Evolutionary conservation across 116 monocot species (phyloP), one percentile per base, ranked within the genome.

Genomic region (Iris pallida): DNA sequence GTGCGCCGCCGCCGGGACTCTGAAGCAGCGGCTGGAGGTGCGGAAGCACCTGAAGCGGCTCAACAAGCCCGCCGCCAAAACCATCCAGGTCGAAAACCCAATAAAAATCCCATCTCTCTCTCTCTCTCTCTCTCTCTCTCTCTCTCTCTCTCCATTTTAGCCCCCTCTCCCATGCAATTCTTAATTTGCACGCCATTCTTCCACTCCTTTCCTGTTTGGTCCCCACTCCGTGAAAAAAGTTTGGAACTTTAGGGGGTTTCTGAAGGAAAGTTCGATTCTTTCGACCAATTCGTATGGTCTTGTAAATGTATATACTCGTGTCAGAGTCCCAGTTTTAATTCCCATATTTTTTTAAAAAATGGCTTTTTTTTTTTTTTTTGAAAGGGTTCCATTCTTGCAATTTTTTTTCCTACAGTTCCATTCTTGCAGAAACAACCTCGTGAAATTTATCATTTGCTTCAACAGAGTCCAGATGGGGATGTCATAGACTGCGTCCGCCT

Each of bases 21-120:
- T 18, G 20, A 67, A 59, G 45, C 67, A 55, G 62, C 63, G 58
- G 14, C 41, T 67, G 30, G 68, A 71, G 7, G 75, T 72, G 57
- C 66, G 68, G 53, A 67, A 59, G 59, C 83, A 72, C 64, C 75
- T 83, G 19, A 68, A 58, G 16, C 75, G 83, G 30, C 58, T 83
- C 15, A 83, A 83, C 68, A 83, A 83, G 45, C 79, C 83, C 13
- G 57, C 83, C 51, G 6, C 75, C 61, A 83, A 83, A 57, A 75
- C 51, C 71, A 83, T 83, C 63, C 30, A 75, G 83, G 83, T 75
- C 42, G 15, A 57, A 5, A 14, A 12, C 1, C 16, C 13, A 51
- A 51, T 13, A 9, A 7, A 7, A 51, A 51, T 51, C 49, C 49
- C 49, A 7, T 4, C 7, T 9, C 17, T 8, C 57, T 63, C 15